A percentile compares a stretch with the other conserved stretches of the same genome.
These are phyloP conservation scores for Trichoderma erinaceum DNA, from an alignment of 495 filamentous ascomycete genomes.

Conservation along the genomic window DNA sequence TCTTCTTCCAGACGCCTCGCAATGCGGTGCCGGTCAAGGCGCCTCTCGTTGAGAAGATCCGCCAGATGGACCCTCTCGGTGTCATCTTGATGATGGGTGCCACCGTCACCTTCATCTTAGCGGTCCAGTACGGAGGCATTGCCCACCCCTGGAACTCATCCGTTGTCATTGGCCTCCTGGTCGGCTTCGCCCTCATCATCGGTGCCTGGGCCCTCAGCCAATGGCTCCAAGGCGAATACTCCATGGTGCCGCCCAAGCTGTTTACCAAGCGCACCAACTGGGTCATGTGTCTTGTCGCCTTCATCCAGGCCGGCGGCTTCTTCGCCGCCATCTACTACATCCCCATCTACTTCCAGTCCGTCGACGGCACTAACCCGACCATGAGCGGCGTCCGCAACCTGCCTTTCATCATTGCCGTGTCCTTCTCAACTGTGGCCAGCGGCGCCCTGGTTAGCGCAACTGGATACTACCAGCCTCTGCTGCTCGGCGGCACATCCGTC, in stretches of 20 bases:
- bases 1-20: conserved; percentile 46
- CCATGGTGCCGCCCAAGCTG: conserved; percentile 34
- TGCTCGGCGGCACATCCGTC: conserved; percentile 26
- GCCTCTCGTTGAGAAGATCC: conserved; percentile 33
- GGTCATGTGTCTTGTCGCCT: conserved; percentile 26
- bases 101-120: conserved; percentile 39
- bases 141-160: conserved; percentile 35
- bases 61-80: conserved; percentile 29
- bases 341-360: conserved; percentile 54
- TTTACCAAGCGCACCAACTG: conserved; percentile 33
- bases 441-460: conserved; percentile 29
- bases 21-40: conserved; percentile 26
- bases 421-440: conserved; percentile 27
- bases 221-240: conserved; percentile 27
- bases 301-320: conserved; percentile 35
- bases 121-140: conserved; percentile 44
- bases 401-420: conserved; percentile 35
- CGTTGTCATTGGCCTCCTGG: conserved; percentile 16
- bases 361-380: conserved; percentile 37
- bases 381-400: conserved; percentile 42
- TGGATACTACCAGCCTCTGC: conserved; percentile 33
- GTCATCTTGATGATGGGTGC: conserved; percentile 37
- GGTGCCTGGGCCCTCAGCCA: conserved; percentile 32
- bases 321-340: conserved; percentile 47
- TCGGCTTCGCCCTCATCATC: conserved; percentile 31